Evolutionary conservation across 305 asterid species (phyloP).

Genomic region (Withania somnifera): DNA sequence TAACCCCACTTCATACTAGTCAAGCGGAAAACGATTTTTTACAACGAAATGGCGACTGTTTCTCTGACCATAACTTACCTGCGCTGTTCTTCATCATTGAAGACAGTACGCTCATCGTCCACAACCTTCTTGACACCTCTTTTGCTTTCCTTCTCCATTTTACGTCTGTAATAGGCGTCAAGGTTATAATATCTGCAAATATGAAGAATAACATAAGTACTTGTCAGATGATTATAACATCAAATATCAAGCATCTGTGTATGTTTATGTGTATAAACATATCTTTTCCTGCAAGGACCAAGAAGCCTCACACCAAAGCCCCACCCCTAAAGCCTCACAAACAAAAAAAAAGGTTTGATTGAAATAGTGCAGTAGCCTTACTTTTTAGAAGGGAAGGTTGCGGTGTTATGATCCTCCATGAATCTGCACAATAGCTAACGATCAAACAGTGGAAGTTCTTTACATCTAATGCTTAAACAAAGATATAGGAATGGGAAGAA

Average conservation of each 20-base stretch:
- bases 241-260: not conserved
- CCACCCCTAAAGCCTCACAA: not conserved
- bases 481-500: not conserved
- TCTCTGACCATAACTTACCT: slow-evolving; percentile 32
- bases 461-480: not conserved
- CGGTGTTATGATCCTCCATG: slow-evolving; percentile 99
- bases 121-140: slow-evolving; percentile 44
- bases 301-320: not conserved
- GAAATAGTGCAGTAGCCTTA: slow-evolving; percentile 29
- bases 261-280: not conserved
- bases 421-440: slow-evolving; percentile 41
- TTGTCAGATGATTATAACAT: not conserved
- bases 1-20: not conserved
- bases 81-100: slow-evolving; percentile 88
- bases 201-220: not conserved
- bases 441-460: not conserved
- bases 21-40: not conserved
- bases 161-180: slow-evolving; percentile 54
- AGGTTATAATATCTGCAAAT: slow-evolving; percentile 73
- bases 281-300: not conserved
- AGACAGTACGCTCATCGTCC: slow-evolving; percentile 66
- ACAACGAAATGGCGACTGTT: not conserved
- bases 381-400: slow-evolving; percentile 94
- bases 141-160: slow-evolving; percentile 64
- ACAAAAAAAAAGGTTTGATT: not conserved